Conservation (phyloP, 495 filamentous ascomycete species). For the Penicillium dipodomyicola region DNA sequence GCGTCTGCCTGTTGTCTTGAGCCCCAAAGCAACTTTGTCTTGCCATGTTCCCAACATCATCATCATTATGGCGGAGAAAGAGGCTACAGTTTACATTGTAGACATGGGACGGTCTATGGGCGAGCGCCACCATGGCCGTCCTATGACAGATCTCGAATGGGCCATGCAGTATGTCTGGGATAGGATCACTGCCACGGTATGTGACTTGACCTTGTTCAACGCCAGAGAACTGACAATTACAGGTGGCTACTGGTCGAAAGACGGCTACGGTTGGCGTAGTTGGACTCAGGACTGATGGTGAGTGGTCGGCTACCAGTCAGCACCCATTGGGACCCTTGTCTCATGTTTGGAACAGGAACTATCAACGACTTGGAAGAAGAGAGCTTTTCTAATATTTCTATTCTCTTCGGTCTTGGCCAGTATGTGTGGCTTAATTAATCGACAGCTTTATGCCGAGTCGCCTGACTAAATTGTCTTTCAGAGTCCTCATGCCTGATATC, state of each 20-base stretch:
- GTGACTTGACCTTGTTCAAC: constrained; percentile 8
- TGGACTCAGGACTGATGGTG: constrained; percentile 75
- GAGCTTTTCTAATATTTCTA: constrained; percentile 73
- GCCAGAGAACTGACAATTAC: not conserved
- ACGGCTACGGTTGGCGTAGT: constrained; percentile 77
- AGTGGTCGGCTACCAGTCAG: not conserved
- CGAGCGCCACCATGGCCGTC: constrained; percentile 67
- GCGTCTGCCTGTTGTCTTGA: constrained; percentile 41
- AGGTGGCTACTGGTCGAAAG: constrained; percentile 80
- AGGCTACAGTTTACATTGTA: constrained; percentile 88
- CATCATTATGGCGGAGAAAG: constrained; percentile 80
- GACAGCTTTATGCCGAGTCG: not conserved
- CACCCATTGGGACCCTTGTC: not conserved
- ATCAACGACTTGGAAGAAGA: constrained; percentile 61
- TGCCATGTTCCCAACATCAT: constrained; percentile 5
- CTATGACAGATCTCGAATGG: constrained; percentile 81
- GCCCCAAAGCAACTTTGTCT: constrained; percentile 2
- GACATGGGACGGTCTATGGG: constrained; percentile 86
- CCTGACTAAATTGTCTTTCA: constrained; percentile 11
- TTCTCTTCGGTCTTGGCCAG: constrained; percentile 71
- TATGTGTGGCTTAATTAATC: constrained; percentile 29
- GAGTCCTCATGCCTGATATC: constrained; percentile 69
- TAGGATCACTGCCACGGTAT: constrained; percentile 76
- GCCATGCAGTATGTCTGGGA: constrained; percentile 96
- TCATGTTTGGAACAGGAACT: constrained; percentile 50